Conservation (phyloP, 331 rosid species). For the Pyracantha coccinea region DNA sequence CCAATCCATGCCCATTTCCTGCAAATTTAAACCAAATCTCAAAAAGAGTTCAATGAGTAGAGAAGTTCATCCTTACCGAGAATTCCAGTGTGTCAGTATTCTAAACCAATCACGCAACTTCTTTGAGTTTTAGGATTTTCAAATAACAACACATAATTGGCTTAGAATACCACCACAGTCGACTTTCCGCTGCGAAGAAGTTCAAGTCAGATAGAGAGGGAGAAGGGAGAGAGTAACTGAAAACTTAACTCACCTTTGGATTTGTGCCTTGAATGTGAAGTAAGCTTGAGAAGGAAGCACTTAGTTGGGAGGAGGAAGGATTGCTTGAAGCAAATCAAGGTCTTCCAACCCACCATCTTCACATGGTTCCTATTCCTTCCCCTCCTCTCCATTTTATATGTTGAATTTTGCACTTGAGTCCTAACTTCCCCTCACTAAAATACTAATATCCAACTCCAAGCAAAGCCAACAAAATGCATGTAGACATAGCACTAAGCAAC, state of each 20-base stretch:
- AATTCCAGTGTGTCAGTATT: too few species aligned
- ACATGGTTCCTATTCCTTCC: constrained; percentile 2
- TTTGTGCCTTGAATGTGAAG: constrained; percentile 35
- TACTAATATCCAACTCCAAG: constrained; percentile 10
- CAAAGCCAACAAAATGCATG: constrained; percentile 29
- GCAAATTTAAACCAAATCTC: constrained; percentile 13
- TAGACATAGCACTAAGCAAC: constrained; percentile 42
- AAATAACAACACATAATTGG: too few species aligned
- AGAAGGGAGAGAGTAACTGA: not conserved
- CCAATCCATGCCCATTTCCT: constrained; percentile 51
- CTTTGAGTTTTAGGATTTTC: too few species aligned
- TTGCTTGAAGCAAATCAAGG: constrained; percentile 45
- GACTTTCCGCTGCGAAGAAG: not conserved
- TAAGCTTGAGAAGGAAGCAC: constrained; percentile 30
- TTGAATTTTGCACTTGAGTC: not conserved
- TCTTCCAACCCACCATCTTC: constrained; percentile 46
- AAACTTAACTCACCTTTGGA: constrained; percentile 34
- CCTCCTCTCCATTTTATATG: constrained; percentile 30
- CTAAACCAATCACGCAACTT: too few species aligned
- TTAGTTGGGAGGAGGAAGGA: constrained; percentile 41
- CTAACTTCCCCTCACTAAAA: constrained; percentile 3
- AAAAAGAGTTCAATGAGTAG: not conserved
- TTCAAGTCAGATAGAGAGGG: not conserved
- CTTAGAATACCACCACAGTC: too few species aligned
- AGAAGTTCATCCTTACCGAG: too few species aligned